These are phyloP conservation scores for Mrakia hoshinonis DNA, from an alignment of 768 basidiomycete species.

Conservation along the genomic window DNA sequence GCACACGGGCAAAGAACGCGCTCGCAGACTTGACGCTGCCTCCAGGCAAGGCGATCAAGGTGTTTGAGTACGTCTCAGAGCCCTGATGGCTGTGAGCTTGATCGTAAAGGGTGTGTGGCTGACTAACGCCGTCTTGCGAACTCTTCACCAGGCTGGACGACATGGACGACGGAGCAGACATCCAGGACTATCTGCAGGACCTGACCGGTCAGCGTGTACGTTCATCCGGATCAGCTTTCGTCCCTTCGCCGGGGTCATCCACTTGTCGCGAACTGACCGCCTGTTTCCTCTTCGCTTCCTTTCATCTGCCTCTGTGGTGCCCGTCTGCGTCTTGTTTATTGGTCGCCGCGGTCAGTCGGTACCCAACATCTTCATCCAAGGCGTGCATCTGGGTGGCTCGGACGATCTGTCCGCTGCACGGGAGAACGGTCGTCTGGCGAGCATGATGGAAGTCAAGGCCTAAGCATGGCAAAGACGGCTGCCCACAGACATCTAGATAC, in stretches of 20 bases:
- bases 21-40: conserved; percentile 1
- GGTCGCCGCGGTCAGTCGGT: too few species aligned
- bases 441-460: conserved; percentile 9
- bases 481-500: too few species aligned
- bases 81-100: background rate
- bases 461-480: background rate
- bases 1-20: background rate
- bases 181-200: conserved; percentile 9
- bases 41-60: conserved; percentile 7
- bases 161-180: conserved; percentile 15
- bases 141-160: conserved; percentile 19
- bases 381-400: conserved; percentile 5
- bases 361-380: conserved; percentile 21
- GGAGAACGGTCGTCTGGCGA: background rate
- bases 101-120: background rate
- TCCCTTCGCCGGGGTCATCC: background rate
- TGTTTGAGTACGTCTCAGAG: conserved; percentile 9
- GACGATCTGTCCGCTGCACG: conserved; percentile 7
- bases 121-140: too few species aligned
- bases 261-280: too few species aligned
- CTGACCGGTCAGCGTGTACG: conserved; percentile 11
- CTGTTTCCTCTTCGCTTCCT: too few species aligned
- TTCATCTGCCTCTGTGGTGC: too few species aligned
- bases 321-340: too few species aligned
- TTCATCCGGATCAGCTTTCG: too few species aligned